Evolutionary conservation across 2,329 filamentous ascomycete genomes (phyloP), one percentile per base, ranked within the genome.

Genomic region (Penicillium sp.): DNA sequence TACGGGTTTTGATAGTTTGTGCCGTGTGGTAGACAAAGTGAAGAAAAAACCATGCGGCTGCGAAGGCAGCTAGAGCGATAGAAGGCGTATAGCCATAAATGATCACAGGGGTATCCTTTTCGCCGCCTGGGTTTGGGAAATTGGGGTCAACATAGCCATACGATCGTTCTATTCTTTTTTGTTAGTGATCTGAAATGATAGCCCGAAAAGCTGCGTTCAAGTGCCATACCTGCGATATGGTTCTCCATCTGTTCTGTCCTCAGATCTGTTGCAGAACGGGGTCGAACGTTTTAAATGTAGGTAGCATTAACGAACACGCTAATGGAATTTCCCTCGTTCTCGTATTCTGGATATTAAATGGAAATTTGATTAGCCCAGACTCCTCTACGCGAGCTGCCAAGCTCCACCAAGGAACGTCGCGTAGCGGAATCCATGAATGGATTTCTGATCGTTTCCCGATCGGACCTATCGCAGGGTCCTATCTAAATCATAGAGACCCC

Each of bases 41-140:
- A 27, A 61, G 23, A 19, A 61, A 59, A 29, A 62, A 62, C 61
- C 61, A 59, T 5, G 59, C 41, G 4, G 56, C 61, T 13, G 61
- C 59, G 21, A 62, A 59, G 10, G 56, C 61, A 10, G 61, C 58
- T 12, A 62, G 41, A 2, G 50, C 53, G 38, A 62, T 59, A 4
- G 61, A 62, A 19, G 58, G 61, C 10, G 61, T 62, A 15, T 62
- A 62, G 17, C 61, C 61, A 33, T 62, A 61, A 9, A 53, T 53
- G 17, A 53, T 53, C 4, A 43, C 21, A 1, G 38, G 31, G 15
- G 40, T 46, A 8, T 46, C 21, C 17, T 8, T 53, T 27, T 46
- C 23, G 15, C 29, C 40, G 21, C 41, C 50, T 0, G 50, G 50
- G 10, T 27, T 53, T 13, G 50, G 50, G 25, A 53, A 53, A 8